Evolutionary conservation across 1,139 yeast genomes (phyloP), one percentile per base, ranked within the genome.

Genomic region (Pichia sorboxylosa): DNA sequence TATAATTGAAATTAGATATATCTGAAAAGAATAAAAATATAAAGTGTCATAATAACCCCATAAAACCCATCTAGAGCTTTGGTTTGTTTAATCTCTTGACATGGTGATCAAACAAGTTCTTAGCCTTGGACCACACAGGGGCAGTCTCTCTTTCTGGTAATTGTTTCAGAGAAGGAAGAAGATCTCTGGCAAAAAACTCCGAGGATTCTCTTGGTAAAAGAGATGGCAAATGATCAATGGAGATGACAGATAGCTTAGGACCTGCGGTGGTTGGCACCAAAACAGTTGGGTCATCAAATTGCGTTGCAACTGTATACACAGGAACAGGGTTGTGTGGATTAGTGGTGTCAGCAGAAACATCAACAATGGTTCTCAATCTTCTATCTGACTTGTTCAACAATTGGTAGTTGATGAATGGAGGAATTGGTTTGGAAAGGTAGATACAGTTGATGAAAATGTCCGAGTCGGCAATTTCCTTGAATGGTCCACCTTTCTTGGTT

Each of bases 291-390:
- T 82, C 73, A 45, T 73, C 71, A 63, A 90, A 90, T 11, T 80
- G 87, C 21, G 98, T 90, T 36, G 94, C 93, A 45, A 83, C 66
- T 22, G 73, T 66, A 59, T 90, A 92, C 36, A 90, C 90, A 43
- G 98, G 98, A 42, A 90, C 73, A 40, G 98, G 98, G 63, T 90
- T 90, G 65, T 85, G 92, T 39, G 97, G 97, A 59, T 90, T 92
- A 36, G 98, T 90, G 32, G 97, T 90, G 61, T 92, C 98, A 38
- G 98, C 98, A 37, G 95, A 83, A 37, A 90, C 98, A 58, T 90
- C 98, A 33, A 90, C 96, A 43, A 92, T 84, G 15, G 92, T 83
- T 57, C 90, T 77, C 54, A 90, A 71, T 46, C 69, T 77, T 72
- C 98, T 82, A 33, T 54, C 47, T 39, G 61, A 59, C 36, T 57